Percentiles rank a stretch among this genome's conserved stretches.
Evolutionary conservation across 2,329 filamentous ascomycete genomes (phyloP).

Genomic region (Fusarium mangiferae): DNA sequence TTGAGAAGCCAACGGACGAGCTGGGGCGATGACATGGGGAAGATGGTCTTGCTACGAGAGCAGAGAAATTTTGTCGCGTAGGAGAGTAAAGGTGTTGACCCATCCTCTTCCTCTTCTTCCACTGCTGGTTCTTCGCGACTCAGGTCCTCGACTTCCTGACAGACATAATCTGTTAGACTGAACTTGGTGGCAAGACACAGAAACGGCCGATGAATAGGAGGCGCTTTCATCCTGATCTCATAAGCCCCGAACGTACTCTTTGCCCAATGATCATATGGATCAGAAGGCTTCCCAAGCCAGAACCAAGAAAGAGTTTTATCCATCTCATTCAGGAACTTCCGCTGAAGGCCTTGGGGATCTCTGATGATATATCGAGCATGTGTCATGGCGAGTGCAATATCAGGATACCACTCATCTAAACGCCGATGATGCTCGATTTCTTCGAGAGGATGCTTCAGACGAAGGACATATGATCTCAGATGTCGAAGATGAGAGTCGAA

Average conservation of each 20-base stretch:
- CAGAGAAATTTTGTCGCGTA: slow-evolving; percentile 16
- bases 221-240: slow-evolving; percentile 5
- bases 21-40: neutral
- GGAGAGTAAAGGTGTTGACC: neutral
- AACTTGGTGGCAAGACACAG: slow-evolving; percentile 13
- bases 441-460: slow-evolving; percentile 48
- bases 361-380: slow-evolving; percentile 46
- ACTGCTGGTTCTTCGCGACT: too few relatives aligned
- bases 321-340: neutral
- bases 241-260: slow-evolving; percentile 15
- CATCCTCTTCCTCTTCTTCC: neutral
- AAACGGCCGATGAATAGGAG: neutral
- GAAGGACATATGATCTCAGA: slow-evolving; percentile 38
- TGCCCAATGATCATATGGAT: slow-evolving; percentile 6
- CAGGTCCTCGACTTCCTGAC: neutral
- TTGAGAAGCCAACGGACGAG: slow-evolving; percentile 5
- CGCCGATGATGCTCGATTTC: slow-evolving; percentile 50
- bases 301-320: slow-evolving; percentile 8
- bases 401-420: slow-evolving; percentile 53
- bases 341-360: slow-evolving; percentile 5
- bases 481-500: slow-evolving; percentile 11
- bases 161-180: neutral
- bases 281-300: neutral
- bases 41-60: slow-evolving; percentile 14
- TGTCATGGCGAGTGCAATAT: slow-evolving; percentile 51